Evolutionary conservation across 345 rosid species (phyloP).

Genomic region (Angophora floribunda): DNA sequence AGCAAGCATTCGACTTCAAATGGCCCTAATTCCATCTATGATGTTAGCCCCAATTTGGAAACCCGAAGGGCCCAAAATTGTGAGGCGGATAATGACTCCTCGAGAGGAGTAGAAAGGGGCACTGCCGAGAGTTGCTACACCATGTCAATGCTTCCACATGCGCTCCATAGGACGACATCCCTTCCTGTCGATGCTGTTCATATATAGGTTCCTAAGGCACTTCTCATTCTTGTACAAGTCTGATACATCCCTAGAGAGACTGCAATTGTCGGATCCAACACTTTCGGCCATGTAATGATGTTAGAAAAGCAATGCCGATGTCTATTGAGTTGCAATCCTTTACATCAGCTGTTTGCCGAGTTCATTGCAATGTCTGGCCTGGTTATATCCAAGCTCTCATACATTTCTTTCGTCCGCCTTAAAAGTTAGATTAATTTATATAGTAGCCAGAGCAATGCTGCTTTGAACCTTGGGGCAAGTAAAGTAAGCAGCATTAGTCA

Average conservation of each 20-base stretch:
- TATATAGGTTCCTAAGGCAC: slow-evolving; percentile 10
- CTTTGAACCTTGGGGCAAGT: not conserved
- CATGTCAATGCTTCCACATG: slow-evolving; percentile 20
- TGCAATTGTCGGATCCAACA: slow-evolving; percentile 1
- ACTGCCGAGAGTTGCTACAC: slow-evolving; percentile 17
- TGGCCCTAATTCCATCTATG: not conserved
- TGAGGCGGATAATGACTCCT: slow-evolving; percentile 5
- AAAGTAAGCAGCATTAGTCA: not conserved
- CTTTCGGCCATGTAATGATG: not conserved
- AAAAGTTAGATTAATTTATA: not conserved
- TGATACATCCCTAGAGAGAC: slow-evolving; percentile 12
- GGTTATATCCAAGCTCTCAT: not conserved
- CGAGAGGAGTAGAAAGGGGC: not conserved
- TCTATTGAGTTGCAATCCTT: not conserved
- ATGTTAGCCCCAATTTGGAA: slow-evolving; percentile 12
- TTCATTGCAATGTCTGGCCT: not conserved
- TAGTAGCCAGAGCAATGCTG: not conserved
- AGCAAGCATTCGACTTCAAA: slow-evolving; percentile 6
- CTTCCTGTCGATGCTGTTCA: slow-evolving; percentile 66
- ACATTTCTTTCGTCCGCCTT: not conserved
- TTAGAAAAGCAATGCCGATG: not conserved
- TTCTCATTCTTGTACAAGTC: slow-evolving; percentile 21
- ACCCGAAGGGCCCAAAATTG: slow-evolving; percentile 16
- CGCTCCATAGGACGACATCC: slow-evolving; percentile 54
- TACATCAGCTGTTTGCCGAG: not conserved